Conservation (phyloP, 2,329 filamentous ascomycete genomes). For the Cryphonectria nitschkei region DNA sequence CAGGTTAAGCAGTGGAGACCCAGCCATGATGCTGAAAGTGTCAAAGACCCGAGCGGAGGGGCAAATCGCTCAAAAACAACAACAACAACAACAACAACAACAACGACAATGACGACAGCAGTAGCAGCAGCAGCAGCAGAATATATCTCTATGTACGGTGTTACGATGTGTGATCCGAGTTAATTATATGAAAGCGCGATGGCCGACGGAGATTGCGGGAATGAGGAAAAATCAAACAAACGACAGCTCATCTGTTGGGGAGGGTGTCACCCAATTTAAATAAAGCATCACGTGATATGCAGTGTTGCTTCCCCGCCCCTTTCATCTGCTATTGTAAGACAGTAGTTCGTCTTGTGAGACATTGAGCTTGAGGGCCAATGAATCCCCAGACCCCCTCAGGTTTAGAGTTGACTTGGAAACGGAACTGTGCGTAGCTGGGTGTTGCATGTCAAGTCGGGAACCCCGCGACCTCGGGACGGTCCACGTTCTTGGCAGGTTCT, state of each 20-base stretch:
- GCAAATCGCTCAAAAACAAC: not conserved
- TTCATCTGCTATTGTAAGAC: not conserved
- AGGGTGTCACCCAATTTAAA: not conserved
- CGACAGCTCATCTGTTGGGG: not conserved
- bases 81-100: not conserved
- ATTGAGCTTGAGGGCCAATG: not conserved
- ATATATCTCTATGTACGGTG: not conserved
- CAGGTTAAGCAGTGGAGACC: constrained; percentile 39
- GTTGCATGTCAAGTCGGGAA: no score
- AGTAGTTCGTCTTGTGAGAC: not conserved
- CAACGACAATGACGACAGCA: not conserved
- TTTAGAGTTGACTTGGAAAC: not conserved
- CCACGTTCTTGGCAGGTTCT: no score
- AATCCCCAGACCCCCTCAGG: not conserved
- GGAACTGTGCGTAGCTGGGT: not conserved
- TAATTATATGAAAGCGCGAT: not conserved
- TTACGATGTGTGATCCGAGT: not conserved
- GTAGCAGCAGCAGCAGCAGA: not conserved
- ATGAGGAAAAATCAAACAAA: not conserved
- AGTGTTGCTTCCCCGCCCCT: not conserved
- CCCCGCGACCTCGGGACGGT: no score
- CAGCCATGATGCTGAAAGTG: not conserved
- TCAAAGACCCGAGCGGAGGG: not conserved
- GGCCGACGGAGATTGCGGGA: not conserved
- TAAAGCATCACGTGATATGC: not conserved